phyloP scores from a whole-genome alignment of 495 filamentous ascomycete species.

The Hypoxylon trugodes region DNA sequence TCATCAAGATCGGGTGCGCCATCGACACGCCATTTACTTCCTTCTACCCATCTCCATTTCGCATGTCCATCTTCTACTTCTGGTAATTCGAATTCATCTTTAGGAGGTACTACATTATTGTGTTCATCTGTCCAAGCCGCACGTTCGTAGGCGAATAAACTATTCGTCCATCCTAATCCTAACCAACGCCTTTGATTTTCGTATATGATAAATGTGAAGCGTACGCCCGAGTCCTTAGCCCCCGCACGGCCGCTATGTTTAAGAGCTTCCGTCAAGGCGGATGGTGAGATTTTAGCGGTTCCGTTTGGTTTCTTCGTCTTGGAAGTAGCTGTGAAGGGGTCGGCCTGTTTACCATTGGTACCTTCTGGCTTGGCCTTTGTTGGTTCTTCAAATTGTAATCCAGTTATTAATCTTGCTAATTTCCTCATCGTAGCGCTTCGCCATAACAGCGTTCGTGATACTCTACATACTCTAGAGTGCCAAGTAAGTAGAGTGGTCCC shows the following conservation, averaged over 20 bases:
- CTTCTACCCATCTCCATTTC: constrained; percentile 87
- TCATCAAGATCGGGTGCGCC: constrained; percentile 65
- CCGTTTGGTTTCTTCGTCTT: constrained; percentile 33
- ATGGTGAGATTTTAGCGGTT: constrained; percentile 34
- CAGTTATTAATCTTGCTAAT: constrained; percentile 74
- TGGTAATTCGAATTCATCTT: constrained; percentile 85
- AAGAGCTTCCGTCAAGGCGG: constrained; percentile 42
- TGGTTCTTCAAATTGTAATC: constrained; percentile 70
- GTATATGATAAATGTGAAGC: constrained; percentile 94
- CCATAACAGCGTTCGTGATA: constrained; percentile 90
- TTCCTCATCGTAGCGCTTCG: constrained; percentile 77
- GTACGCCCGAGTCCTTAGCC: constrained; percentile 73
- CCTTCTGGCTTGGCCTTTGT: constrained; percentile 38
- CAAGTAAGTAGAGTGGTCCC: constrained; percentile 88
- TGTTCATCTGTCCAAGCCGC: constrained; percentile 96
- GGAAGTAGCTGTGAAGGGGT: constrained; percentile 8
- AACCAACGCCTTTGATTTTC: constrained; percentile 98
- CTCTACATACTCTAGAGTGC: constrained; percentile 87
- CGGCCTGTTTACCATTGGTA: constrained; percentile 19
- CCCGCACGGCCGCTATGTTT: constrained; percentile 41
- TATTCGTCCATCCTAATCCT: constrained; percentile 93
- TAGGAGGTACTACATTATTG: constrained; percentile 77
- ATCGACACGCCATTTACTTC: constrained; percentile 87
- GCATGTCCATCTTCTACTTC: constrained; percentile 80
- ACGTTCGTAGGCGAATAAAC: constrained; percentile 86